Percentiles rank a stretch among this genome's conserved stretches.
Evolutionary conservation across 208 protist genomes (phyloP).

Genomic region (Crithidia bombi): DNA sequence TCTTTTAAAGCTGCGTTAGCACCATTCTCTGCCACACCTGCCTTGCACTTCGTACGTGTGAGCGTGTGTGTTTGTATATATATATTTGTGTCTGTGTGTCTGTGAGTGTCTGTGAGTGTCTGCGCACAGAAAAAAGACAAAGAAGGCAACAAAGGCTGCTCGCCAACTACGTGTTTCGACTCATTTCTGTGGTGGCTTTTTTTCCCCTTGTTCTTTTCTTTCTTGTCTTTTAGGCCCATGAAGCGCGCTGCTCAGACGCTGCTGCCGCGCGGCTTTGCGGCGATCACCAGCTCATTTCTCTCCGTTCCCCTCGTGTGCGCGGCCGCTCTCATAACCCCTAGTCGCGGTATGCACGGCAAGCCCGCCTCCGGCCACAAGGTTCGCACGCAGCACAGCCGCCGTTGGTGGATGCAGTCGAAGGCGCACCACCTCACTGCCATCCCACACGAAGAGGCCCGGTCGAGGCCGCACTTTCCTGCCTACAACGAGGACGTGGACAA

Average conservation of each 20-base stretch:
- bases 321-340: constrained; percentile 16
- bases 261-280: constrained; percentile 9
- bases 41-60: too few species aligned
- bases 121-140: too few species aligned
- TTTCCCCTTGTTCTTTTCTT: constrained; percentile 1
- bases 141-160: too few species aligned
- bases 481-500: constrained; percentile 88
- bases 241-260: background rate
- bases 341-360: constrained; percentile 84
- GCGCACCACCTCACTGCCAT: constrained; percentile 82
- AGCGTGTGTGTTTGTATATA: too few species aligned
- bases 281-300: background rate
- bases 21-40: too few species aligned
- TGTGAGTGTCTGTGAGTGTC: too few species aligned
- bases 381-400: constrained; percentile 86
- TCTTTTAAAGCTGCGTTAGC: too few species aligned
- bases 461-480: constrained; percentile 80
- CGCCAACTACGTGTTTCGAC: too few species aligned
- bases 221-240: constrained; percentile 8
- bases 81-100: too few species aligned
- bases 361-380: constrained; percentile 87
- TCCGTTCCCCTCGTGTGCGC: constrained; percentile 6
- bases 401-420: constrained; percentile 92
- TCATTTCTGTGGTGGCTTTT: constrained; percentile 21
- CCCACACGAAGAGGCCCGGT: constrained; percentile 80